These are phyloP conservation scores for Alternaria brassicicola DNA, from an alignment of 2,329 filamentous ascomycete genomes.

Conservation along the genomic window DNA sequence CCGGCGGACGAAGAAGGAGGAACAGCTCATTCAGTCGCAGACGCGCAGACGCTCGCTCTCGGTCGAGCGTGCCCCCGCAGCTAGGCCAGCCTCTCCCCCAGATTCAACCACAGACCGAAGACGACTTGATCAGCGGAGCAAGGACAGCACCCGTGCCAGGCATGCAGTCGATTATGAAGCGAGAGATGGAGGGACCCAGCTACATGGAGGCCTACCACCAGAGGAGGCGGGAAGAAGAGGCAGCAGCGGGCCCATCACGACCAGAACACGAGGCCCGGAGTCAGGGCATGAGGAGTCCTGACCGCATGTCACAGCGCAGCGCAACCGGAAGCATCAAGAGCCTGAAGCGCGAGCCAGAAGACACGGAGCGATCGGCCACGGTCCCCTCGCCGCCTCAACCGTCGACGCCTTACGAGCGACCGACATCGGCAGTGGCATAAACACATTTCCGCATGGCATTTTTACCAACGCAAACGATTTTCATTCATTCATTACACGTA, in stretches of 20 bases:
- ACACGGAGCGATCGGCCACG: slow-evolving; percentile 27
- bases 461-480: slow-evolving; percentile 6
- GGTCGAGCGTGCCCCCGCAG: slow-evolving; percentile 46
- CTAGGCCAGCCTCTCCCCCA: slow-evolving; percentile 42
- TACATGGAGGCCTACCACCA: slow-evolving; percentile 43
- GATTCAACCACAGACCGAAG: slow-evolving; percentile 41
- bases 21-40: slow-evolving; percentile 45
- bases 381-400: slow-evolving; percentile 29
- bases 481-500: slow-evolving; percentile 1
- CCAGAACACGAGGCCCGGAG: slow-evolving; percentile 36
- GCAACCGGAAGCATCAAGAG: slow-evolving; percentile 44
- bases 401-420: slow-evolving; percentile 21
- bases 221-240: slow-evolving; percentile 40
- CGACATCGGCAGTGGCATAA: slow-evolving; percentile 10
- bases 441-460: background rate
- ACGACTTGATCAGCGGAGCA: slow-evolving; percentile 44
- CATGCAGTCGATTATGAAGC: slow-evolving; percentile 36
- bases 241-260: slow-evolving; percentile 21
- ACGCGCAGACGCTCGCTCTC: slow-evolving; percentile 39
- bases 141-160: slow-evolving; percentile 43
- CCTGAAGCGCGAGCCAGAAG: slow-evolving; percentile 42
- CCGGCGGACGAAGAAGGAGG: slow-evolving; percentile 33
- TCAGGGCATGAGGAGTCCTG: slow-evolving; percentile 41
- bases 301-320: slow-evolving; percentile 44
- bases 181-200: slow-evolving; percentile 34